Base-by-base conservation (phyloP, 192 early-diverging fungal species). In the Kickxella alabastrina region DNA sequence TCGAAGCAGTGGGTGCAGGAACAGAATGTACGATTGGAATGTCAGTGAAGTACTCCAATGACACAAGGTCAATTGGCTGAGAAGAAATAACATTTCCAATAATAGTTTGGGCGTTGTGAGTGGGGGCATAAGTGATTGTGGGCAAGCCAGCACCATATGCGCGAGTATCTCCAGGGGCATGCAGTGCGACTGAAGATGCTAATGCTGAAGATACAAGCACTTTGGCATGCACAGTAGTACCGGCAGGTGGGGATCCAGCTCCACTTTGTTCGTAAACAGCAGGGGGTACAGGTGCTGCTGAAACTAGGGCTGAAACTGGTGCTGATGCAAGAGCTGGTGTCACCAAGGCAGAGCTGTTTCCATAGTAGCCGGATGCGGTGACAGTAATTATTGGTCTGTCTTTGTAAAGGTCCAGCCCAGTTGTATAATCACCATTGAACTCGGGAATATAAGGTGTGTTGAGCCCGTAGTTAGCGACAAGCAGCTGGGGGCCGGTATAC, bases 391-490 rank as follows among this genome's bases (percentile, higher is more conserved):
- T 54, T 42, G 49, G 55, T 36, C 76, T 61, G 21, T 53, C 51
- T 24, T 65, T 65, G 44, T 68, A 79, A 45, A 77, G 58, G 3
- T 76, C 50, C 23, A 76, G 49, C 6, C 77, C 79, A 43, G 73
- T 77, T 52, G 79, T 67, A 31, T 75, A 70, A 28, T 65, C 38
- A 15, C 65, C 67, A 21, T 71, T 64, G 15, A 65, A 73, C 59
- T 80, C 81, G 24, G 71, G 68, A 43, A 82, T 82, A 24, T 50
- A 57, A 9, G 80, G 80, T n/a, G 64, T 59, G 2, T 43, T 49
- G 13, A 69, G 71, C 6, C 79, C 79, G 46, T 80, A 80, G 70
- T 82, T 82, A 25, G 81, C 76, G 13, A 74, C 62, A 9, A 80
- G 45, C 40, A 80, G 68, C 12, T 71, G 59, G 0, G 72, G 73